A percentile compares a stretch with the other conserved stretches of the same genome.
Evolutionary conservation across 2,329 filamentous ascomycete genomes (phyloP).

Genomic region (Beauveria scarabaeidicola): DNA sequence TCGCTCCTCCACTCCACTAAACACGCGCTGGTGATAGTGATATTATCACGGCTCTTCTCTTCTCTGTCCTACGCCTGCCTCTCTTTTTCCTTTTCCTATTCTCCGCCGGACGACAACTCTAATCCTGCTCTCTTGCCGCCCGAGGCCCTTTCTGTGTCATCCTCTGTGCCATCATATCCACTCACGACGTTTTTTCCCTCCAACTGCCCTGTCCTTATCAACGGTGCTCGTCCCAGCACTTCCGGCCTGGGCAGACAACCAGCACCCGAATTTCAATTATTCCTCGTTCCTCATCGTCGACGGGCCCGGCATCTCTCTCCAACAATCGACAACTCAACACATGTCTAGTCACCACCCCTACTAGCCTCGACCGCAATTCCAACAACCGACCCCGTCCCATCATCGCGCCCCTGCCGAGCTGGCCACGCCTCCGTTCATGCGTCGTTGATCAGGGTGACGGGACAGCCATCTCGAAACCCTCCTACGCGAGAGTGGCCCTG

Average conservation of each 20-base stretch:
- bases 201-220: too few species aligned
- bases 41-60: not conserved
- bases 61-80: not conserved
- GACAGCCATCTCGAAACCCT: conserved; percentile 31
- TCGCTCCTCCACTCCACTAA: not conserved
- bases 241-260: not conserved
- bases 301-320: not conserved
- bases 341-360: not conserved
- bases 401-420: conserved; percentile 2
- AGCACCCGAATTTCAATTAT: not conserved
- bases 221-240: not conserved
- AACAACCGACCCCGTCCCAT: not conserved
- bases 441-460: conserved; percentile 39
- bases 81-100: not conserved
- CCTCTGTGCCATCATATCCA: not conserved
- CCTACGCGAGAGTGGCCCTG: conserved; percentile 12
- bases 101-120: not conserved
- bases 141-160: not conserved
- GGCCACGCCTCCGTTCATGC: conserved; percentile 25
- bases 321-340: not conserved
- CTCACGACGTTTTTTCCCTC: not conserved
- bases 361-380: not conserved
- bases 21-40: not conserved
- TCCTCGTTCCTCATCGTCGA: not conserved
- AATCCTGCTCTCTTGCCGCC: not conserved